Evolutionary conservation across 2,329 filamentous ascomycete genomes (phyloP).

Genomic region (Endothia cerciana): DNA sequence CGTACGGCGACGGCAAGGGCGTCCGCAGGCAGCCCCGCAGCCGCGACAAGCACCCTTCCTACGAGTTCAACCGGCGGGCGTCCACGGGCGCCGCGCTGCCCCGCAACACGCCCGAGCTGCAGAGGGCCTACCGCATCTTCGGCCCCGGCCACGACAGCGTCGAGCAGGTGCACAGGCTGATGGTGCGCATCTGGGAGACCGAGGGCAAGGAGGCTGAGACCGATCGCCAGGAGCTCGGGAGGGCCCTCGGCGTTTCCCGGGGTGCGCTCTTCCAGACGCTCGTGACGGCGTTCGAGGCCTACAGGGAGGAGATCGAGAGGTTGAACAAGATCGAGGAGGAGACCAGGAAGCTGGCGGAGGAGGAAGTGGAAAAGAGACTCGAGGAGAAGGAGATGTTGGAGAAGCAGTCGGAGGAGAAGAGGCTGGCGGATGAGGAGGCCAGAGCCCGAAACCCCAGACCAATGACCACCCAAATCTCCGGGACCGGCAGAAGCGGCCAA

Average conservation of each 20-base stretch:
- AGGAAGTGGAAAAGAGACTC: neutral
- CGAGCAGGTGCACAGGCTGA: neutral
- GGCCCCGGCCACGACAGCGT: constrained; percentile 8
- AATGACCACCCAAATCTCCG: neutral
- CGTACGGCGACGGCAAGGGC: constrained; percentile 1
- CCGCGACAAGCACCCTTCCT: neutral
- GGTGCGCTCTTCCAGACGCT: neutral
- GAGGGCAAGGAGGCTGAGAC: neutral
- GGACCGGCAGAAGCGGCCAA: neutral
- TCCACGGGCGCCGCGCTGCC: constrained; percentile 9
- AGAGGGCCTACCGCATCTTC: constrained; percentile 25
- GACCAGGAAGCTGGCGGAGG: neutral
- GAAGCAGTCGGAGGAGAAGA: neutral
- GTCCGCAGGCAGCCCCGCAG: neutral
- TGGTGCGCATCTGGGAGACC: neutral
- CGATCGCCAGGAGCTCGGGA: neutral
- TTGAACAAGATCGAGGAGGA: constrained; percentile 11
- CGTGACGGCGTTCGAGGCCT: neutral
- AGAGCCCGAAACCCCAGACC: neutral
- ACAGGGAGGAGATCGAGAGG: constrained; percentile 19
- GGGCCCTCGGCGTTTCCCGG: neutral
- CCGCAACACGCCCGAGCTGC: constrained; percentile 6
- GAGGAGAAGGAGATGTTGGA: neutral
- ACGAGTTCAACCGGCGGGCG: neutral
- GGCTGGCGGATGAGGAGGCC: neutral